Base-by-base conservation (phyloP, 768 basidiomycete genomes). In the Calocera cornea region DNA sequence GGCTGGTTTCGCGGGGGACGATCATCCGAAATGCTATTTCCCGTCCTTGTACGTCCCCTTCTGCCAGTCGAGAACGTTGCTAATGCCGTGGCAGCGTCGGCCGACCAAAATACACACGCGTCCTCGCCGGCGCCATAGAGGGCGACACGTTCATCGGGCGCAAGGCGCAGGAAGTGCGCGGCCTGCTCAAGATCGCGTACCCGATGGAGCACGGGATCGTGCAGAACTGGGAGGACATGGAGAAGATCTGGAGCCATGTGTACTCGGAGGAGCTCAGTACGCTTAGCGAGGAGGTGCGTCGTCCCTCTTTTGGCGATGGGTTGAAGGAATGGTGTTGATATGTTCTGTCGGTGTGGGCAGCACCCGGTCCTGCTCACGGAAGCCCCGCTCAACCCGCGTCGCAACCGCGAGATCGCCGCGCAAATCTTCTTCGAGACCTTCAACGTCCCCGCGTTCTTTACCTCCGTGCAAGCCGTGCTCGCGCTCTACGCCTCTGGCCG, bases 191-290 rank as follows among this genome's bases (percentile, higher is more conserved):
- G 83, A 95, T 98, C 73, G 95, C 95, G 77, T 99, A 98, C 75
- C 97, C 97, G 31, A 97, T 99, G 88, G 92, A 95, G 76, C 97
- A 98, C 76, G 97, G 97, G 14, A 94, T 99, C 68, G 97, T 99
- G 10, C 95, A 91, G 40, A 92, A 99, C 80, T 99, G 97, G 95
- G 97, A 99, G 75, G 97, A 99, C 75, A 99, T 99, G 97, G 97
- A 99, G 77, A 86, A 91, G 69, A 97, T 99, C 83, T 99, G 97
- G 97, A 89, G 84, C 71, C 95, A 92, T 88, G 90, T 98, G 60
- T 99, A 97, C 75, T 87, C 90, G 24, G 94, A 98, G 75, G 95
- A 97, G 75, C 80, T 98, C 50, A 90, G 92, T 24, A 97, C 95
- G 2, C 80, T 97, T 72, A 95, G 92, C 74, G 97, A 98, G 81